A percentile compares a stretch with the other conserved stretches of the same genome.
Evolutionary conservation across 1,284 basidiomycete species (phyloP).

Genomic region (Phellopilus nigrolimitatus): DNA sequence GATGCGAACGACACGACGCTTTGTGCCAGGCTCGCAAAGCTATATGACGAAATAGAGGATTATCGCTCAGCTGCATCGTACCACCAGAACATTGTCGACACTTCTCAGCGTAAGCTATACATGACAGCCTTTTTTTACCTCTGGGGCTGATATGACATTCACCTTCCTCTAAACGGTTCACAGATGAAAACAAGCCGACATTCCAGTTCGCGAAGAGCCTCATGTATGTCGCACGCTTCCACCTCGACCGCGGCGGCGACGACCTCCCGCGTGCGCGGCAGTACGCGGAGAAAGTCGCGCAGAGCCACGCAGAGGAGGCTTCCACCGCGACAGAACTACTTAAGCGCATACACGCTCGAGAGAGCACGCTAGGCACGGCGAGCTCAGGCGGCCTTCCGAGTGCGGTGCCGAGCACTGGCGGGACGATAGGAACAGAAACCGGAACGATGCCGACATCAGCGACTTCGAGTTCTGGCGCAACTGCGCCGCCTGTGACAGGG

Average conservation of each 20-base stretch:
- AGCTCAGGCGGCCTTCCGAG: background rate
- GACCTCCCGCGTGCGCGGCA: slow-evolving; percentile 58
- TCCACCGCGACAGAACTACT: slow-evolving; percentile 57
- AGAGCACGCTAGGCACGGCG: background rate
- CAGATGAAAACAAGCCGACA: slow-evolving; percentile 15
- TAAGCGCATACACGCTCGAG: slow-evolving; percentile 46
- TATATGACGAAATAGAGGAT: slow-evolving; percentile 69
- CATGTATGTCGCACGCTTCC: slow-evolving; percentile 75
- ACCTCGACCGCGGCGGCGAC: slow-evolving; percentile 56
- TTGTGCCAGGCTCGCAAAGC: slow-evolving; percentile 72
- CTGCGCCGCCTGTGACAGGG: no score
- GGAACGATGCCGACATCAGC: no score
- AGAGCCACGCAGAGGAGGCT: slow-evolving; percentile 75
- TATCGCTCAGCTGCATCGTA: slow-evolving; percentile 62
- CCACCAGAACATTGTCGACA: slow-evolving; percentile 69
- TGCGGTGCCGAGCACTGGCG: background rate
- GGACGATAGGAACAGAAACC: no score
- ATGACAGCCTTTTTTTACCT: slow-evolving; percentile 10
- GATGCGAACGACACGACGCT: slow-evolving; percentile 75
- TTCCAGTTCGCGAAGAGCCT: slow-evolving; percentile 74
- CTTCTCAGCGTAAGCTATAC: slow-evolving; percentile 57
- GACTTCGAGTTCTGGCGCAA: no score
- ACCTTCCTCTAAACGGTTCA: slow-evolving; percentile 7
- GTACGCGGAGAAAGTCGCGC: slow-evolving; percentile 67
- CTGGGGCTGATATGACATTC: background rate